These are phyloP conservation scores for Ziziphus jujuba DNA, from an alignment of 306 rosid species.

Conservation along the genomic window DNA sequence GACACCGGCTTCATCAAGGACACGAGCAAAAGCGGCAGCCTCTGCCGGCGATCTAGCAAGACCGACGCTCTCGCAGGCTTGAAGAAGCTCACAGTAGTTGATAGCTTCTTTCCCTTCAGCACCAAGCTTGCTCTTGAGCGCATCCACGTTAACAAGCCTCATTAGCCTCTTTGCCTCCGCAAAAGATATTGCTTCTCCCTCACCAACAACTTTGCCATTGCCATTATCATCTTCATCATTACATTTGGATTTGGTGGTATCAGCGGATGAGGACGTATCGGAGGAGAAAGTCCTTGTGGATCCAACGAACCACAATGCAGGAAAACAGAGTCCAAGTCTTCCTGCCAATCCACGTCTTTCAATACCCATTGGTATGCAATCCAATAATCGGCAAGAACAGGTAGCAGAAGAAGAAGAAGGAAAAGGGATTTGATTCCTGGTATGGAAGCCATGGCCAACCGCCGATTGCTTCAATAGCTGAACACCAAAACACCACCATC, in stretches of 20 bases:
- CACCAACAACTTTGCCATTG: conserved; percentile 11
- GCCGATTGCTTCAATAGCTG: not conserved
- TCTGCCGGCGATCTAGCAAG: conserved; percentile 69
- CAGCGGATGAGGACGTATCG: not conserved
- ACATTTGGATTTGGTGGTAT: conserved; percentile 2
- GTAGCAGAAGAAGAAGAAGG: not conserved
- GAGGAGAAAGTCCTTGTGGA: not conserved
- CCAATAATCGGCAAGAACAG: not conserved
- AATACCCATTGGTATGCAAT: not conserved
- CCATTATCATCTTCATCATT: not conserved
- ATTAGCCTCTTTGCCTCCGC: conserved; percentile 82
- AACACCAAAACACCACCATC: conserved; percentile 6
- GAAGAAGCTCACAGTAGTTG: conserved; percentile 63
- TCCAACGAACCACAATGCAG: conserved; percentile 6
- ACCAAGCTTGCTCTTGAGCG: conserved; percentile 66
- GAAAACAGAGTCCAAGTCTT: not conserved
- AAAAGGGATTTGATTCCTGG: not conserved
- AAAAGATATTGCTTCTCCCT: conserved; percentile 45
- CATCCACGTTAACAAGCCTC: conserved; percentile 90
- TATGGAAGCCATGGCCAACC: not conserved
- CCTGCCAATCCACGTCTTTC: not conserved
- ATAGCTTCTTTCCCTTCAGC: conserved; percentile 73
- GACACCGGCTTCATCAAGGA: conserved; percentile 95
- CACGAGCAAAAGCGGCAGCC: conserved; percentile 67
- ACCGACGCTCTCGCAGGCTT: conserved; percentile 72